phyloP scores from a whole-genome alignment of 2,329 filamentous ascomycete species.

The Cercospora sp. region DNA sequence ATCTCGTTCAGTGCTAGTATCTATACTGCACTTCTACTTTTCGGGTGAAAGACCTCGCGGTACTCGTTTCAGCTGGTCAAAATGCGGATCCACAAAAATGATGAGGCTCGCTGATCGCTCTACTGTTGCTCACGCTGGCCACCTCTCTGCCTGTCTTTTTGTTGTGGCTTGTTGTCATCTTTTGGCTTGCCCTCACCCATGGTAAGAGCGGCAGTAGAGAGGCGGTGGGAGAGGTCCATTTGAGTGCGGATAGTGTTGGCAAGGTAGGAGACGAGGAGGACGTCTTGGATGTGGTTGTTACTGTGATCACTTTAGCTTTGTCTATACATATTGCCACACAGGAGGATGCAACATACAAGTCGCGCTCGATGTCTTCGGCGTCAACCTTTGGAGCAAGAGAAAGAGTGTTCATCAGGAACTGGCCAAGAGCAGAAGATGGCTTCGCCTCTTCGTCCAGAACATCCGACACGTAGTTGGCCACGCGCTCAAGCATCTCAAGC shows the following conservation, averaged over 20 bases:
- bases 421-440: conserved; percentile 86
- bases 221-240: conserved; percentile 93
- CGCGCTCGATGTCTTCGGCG: conserved; percentile 82
- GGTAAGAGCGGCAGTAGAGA: conserved; percentile 66
- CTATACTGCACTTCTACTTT: conserved; percentile 10
- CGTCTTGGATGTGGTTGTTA: conserved; percentile 99
- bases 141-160: conserved; percentile 31
- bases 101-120: neutral
- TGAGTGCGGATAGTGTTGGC: conserved; percentile 98
- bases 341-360: conserved; percentile 65
- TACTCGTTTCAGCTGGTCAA: neutral
- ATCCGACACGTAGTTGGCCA: conserved; percentile 86
- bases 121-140: conserved; percentile 32
- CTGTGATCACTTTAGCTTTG: conserved; percentile 40
- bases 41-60: neutral
- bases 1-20: conserved; percentile 19
- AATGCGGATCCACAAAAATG: neutral
- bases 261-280: conserved; percentile 95
- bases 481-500: conserved; percentile 83
- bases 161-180: conserved; percentile 29
- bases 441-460: conserved; percentile 91
- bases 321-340: neutral
- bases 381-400: conserved; percentile 95
- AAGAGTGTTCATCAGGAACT: conserved; percentile 92
- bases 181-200: conserved; percentile 41